These are phyloP conservation scores for Ganoderma boninense DNA, from an alignment of 1,284 basidiomycete species.

Conservation along the genomic window DNA sequence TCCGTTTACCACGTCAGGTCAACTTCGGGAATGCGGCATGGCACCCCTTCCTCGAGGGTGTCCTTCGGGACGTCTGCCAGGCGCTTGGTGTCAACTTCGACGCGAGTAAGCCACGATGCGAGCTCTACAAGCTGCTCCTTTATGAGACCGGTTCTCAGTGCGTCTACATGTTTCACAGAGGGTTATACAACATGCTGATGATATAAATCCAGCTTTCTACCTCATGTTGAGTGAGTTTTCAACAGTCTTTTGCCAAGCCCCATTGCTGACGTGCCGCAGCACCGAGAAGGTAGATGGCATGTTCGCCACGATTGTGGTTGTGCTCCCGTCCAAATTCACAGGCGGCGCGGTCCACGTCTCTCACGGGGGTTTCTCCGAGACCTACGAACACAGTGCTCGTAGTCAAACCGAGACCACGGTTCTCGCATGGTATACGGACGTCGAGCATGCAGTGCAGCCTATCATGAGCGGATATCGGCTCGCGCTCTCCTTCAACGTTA, in stretches of 20 bases:
- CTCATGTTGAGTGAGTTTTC: constrained; percentile 29
- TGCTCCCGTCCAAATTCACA: constrained; percentile 52
- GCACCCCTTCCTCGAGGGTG: constrained; percentile 30
- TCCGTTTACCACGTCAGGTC: constrained; percentile 32
- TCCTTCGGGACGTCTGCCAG: constrained; percentile 42
- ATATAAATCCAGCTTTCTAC: constrained; percentile 21
- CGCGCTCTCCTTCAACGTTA: constrained; percentile 55
- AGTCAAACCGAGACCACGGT: constrained; percentile 45
- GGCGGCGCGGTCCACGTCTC: constrained; percentile 52
- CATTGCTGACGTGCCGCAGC: constrained; percentile 30
- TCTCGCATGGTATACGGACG: constrained; percentile 59
- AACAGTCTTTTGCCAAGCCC: no score
- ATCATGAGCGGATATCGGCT: constrained; percentile 54
- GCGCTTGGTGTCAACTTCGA: constrained; percentile 25
- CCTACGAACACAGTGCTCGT: constrained; percentile 43
- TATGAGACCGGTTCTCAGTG: constrained; percentile 49
- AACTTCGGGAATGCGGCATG: constrained; percentile 36
- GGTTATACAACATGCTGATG: background rate
- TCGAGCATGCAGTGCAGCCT: constrained; percentile 53
- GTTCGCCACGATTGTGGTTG: constrained; percentile 55
- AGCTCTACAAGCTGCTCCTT: constrained; percentile 55
- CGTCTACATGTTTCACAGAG: background rate
- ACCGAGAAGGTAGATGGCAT: constrained; percentile 51
- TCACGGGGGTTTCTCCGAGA: constrained; percentile 42
- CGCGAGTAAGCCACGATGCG: constrained; percentile 40